Evolutionary conservation across 495 filamentous ascomycete species (phyloP).

Genomic region (Penicillium odoratum): DNA sequence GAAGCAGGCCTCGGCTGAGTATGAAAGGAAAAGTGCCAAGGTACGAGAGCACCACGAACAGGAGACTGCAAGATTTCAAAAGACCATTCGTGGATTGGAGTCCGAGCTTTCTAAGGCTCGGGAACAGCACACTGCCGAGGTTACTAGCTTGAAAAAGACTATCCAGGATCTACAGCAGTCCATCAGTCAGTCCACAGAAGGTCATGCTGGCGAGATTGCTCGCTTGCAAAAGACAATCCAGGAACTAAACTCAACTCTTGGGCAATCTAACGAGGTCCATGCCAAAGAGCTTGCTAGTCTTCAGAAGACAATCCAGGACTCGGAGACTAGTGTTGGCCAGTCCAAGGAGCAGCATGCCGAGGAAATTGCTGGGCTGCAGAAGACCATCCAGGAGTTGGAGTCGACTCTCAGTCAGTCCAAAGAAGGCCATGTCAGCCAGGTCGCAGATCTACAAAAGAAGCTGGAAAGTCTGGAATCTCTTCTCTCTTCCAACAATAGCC

Average conservation of each 20-base stretch:
- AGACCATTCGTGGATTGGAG: conserved; percentile 58
- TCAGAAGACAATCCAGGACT: conserved; percentile 49
- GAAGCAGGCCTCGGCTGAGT: conserved; percentile 49
- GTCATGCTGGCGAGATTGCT: conserved; percentile 61
- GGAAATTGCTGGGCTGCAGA: conserved; percentile 55
- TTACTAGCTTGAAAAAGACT: conserved; percentile 30
- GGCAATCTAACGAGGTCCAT: conserved; percentile 53
- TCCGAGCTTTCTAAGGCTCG: conserved; percentile 58
- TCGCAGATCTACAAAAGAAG: conserved; percentile 10
- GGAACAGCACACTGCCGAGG: conserved; percentile 51
- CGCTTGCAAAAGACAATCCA: conserved; percentile 56
- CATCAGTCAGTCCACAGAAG: conserved; percentile 51
- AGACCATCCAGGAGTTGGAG: background rate
- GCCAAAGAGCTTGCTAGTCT: conserved; percentile 62
- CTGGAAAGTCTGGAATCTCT: conserved; percentile 37
- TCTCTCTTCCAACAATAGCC: conserved; percentile 50
- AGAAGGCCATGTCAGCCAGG: conserved; percentile 1
- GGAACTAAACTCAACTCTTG: conserved; percentile 56
- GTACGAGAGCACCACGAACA: conserved; percentile 56
- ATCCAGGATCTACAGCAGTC: conserved; percentile 56
- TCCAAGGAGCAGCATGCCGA: conserved; percentile 54
- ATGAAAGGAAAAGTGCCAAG: conserved; percentile 47
- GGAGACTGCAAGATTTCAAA: conserved; percentile 62
- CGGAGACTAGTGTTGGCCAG: conserved; percentile 60
- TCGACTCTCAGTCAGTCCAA: conserved; percentile 25